Base-by-base conservation (phyloP, 2,329 filamentous ascomycete genomes). In the Cordyceps pruinosa region DNA sequence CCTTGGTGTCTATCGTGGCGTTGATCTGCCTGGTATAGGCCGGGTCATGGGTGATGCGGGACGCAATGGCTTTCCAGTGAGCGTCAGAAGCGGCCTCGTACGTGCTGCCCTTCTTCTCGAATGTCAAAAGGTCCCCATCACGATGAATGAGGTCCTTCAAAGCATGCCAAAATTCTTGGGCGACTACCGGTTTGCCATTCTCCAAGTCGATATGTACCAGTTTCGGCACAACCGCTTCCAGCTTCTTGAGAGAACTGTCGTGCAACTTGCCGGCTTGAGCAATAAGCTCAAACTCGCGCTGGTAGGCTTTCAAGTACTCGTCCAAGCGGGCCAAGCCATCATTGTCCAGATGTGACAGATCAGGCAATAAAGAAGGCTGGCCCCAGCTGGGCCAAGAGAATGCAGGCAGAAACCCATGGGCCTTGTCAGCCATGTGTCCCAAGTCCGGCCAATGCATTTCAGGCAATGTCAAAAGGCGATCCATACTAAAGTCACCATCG, bases 91-190 rank as follows among this genome's bases (percentile, higher is more conserved):
- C 70, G 19, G 73, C 62, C 15, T 72, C 65, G 21, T 69, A 71
- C n/a, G 66, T 68, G 17, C 73, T 65, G 2, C 68, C 66, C 3
- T 69, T 66, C 30, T 73, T 72, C 35, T 79, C 72, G 3, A 82
- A 63, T 3, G 72, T 77, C 37, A 82, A 66, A 39, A 83, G 73
- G 30, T 72, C 69, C 2, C 72, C 71, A 44, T 82, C 80, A 1
- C 72, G 68, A 21, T 71, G 72, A 48, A 88, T 78, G 57, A 79
- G 75, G 54, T 80, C 77, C 25, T 76, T 74, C 9, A 90, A 67
- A 0, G 85, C 86, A 57, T 82, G 75, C 80, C 83, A 90, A 59
- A 90, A 88, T 3, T 83, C 77, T 25, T 81, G 75, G 0, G 80
- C 72, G 17, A 89, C 79, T 23, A 79, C 70, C 0, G 74, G 69